Percentiles rank a stretch among this genome's conserved stretches.
These are phyloP conservation scores for Podospora pseudocomata DNA, from an alignment of 495 filamentous ascomycete genomes.

Conservation along the genomic window DNA sequence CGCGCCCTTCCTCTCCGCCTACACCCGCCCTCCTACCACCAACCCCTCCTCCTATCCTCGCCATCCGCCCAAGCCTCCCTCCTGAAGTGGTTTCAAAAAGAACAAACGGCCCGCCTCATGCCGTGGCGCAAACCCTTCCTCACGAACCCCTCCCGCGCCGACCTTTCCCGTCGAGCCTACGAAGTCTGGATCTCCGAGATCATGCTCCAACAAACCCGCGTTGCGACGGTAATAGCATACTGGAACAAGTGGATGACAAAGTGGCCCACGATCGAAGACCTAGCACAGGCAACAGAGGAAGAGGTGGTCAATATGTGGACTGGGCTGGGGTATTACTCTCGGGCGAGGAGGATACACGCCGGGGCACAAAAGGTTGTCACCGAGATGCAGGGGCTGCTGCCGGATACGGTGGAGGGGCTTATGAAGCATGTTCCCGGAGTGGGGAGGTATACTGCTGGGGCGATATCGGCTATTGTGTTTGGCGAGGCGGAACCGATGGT, in stretches of 20 bases:
- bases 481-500: constrained; percentile 43
- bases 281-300: constrained; percentile 36
- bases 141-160: constrained; percentile 14
- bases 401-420: constrained; percentile 29
- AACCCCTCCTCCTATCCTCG: constrained; percentile 38
- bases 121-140: constrained; percentile 48
- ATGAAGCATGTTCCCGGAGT: constrained; percentile 39
- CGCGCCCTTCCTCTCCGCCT: constrained; percentile 10
- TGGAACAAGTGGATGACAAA: constrained; percentile 45
- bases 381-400: not conserved
- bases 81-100: constrained; percentile 41
- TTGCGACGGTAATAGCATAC: constrained; percentile 41
- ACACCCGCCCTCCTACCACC: constrained; percentile 37
- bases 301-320: constrained; percentile 41
- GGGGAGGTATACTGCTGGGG: constrained; percentile 47
- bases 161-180: constrained; percentile 42
- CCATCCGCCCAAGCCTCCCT: constrained; percentile 25
- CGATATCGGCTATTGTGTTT: constrained; percentile 46
- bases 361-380: constrained; percentile 37
- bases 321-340: constrained; percentile 46
- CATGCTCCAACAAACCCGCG: constrained; percentile 52
- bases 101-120: constrained; percentile 38
- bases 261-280: constrained; percentile 39
- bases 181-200: constrained; percentile 51
- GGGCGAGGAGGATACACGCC: constrained; percentile 39